A percentile compares a stretch with the other conserved stretches of the same genome.
These are phyloP conservation scores for Lepiota venenata DNA, from an alignment of 768 basidiomycete species.

Conservation along the genomic window DNA sequence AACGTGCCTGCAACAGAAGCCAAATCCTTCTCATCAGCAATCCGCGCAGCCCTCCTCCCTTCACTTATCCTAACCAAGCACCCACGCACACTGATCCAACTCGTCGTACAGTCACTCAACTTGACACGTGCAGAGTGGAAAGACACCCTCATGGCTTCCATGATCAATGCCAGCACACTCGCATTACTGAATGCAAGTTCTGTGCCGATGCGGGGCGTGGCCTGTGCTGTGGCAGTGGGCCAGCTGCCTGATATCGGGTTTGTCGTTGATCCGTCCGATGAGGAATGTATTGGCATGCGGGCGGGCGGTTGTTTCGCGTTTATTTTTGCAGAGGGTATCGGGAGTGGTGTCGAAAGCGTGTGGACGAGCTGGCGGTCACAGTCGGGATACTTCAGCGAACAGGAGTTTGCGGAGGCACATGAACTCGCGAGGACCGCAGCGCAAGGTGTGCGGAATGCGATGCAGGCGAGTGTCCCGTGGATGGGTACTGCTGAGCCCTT, in stretches of 20 bases:
- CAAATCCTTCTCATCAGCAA: slow-evolving; percentile 50
- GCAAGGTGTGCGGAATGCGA: slow-evolving; percentile 38
- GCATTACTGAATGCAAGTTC: slow-evolving; percentile 70
- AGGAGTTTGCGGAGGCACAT: slow-evolving; percentile 40
- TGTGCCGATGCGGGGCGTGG: slow-evolving; percentile 71
- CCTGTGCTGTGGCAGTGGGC: slow-evolving; percentile 64
- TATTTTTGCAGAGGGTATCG: slow-evolving; percentile 35
- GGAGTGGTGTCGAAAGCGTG: slow-evolving; percentile 26
- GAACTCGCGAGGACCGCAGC: slow-evolving; percentile 49
- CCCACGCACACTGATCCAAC: slow-evolving; percentile 72
- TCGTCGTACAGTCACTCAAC: slow-evolving; percentile 67
- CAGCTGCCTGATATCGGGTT: slow-evolving; percentile 28
- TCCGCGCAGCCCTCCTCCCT: slow-evolving; percentile 58
- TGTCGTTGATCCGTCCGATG: slow-evolving; percentile 50
- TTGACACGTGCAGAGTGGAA: slow-evolving; percentile 23
- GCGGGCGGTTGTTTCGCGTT: slow-evolving; percentile 72
- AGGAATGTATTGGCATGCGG: slow-evolving; percentile 31
- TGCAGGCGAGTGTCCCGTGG: slow-evolving; percentile 40
- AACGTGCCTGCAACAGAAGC: slow-evolving; percentile 68
- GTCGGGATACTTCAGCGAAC: slow-evolving; percentile 32
- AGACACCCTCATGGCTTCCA: slow-evolving; percentile 51
- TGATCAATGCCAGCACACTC: slow-evolving; percentile 68
- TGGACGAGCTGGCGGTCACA: slow-evolving; percentile 56
- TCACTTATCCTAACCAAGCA: slow-evolving; percentile 62
- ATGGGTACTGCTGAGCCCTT: slow-evolving; percentile 11